Base-by-base conservation (phyloP, 768 basidiomycete species). In the Porphyrellus cyaneotinctus region DNA sequence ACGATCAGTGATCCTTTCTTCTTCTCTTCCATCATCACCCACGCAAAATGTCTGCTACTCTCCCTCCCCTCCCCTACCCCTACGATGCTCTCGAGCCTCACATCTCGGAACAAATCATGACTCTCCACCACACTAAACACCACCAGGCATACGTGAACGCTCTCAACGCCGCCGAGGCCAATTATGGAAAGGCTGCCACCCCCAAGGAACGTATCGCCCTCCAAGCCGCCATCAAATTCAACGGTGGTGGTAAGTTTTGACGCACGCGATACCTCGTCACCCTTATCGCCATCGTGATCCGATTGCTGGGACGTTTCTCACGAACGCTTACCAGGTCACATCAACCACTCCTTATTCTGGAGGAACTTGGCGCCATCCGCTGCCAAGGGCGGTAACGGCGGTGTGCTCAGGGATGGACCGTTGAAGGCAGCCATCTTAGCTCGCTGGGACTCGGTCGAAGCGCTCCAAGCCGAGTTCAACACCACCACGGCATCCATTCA, bases 321-420 rank as follows among this genome's bases (percentile, higher is more conserved):
- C 15, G 26, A 9, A 28, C 39, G 15, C 9, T 26, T 23, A 1
- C 37, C 6, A 87, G 86, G 88, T 11, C 93, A 91, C 74, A 89
- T 94, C 78, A 93, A 94, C 75, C 91, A 93, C 76, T 88, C 92
- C 47, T 83, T 95, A 53, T 97, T 97, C 81, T 97, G 95, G 95
- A 87, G 82, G 75, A 95, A 94, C 78, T 78, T 97, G 50, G 85
- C 91, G 3, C 89, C 89, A 2, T 63, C 81, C 24, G 68, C 74
- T 6, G 59, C 65, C 15, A 75, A 76, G 59, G 68, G 74, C 59
- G 85, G 85, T 23, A 65, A 59, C 33, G 88, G 88, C 15, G 87
- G 86, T 44, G 66, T 65, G 8, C 74, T 88, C 63, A 72, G 71
- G 33, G 75, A 78, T 4, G 88, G 88, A 20, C 76, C 81, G 14